These are phyloP conservation scores for Psophocarpus tetragonolobus DNA, from an alignment of 306 rosid species.

Conservation along the genomic window DNA sequence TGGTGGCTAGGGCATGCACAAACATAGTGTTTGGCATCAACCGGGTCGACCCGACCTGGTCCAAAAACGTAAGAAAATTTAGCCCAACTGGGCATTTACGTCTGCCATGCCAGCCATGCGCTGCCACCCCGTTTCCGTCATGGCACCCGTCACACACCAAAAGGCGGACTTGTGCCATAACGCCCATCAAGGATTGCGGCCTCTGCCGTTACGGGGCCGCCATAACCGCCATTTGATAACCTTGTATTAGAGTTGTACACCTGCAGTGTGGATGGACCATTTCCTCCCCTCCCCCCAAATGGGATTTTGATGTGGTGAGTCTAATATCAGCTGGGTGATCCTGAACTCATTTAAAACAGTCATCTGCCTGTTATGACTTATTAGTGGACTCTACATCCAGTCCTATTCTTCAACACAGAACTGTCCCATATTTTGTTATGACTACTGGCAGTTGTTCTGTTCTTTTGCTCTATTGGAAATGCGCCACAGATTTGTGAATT, in stretches of 20 bases:
- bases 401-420: background rate
- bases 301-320: constrained; percentile 12
- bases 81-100: too few relatives aligned
- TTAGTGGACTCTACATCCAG: background rate
- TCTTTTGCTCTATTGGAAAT: constrained; percentile 7
- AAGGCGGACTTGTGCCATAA: too few relatives aligned
- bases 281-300: background rate
- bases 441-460: background rate
- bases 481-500: background rate
- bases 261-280: background rate
- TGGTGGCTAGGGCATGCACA: too few relatives aligned
- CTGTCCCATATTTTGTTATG: background rate
- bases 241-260: constrained; percentile 1
- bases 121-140: too few relatives aligned
- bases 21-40: too few relatives aligned
- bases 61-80: too few relatives aligned
- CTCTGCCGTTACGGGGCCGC: too few relatives aligned
- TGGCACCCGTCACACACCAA: too few relatives aligned
- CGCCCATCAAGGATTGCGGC: too few relatives aligned
- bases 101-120: too few relatives aligned
- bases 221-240: too few relatives aligned
- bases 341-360: background rate
- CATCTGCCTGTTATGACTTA: background rate
- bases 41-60: too few relatives aligned
- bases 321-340: background rate